Base-by-base conservation (phyloP, 2,329 filamentous ascomycete genomes). In the Cordyceps tenuipes region DNA sequence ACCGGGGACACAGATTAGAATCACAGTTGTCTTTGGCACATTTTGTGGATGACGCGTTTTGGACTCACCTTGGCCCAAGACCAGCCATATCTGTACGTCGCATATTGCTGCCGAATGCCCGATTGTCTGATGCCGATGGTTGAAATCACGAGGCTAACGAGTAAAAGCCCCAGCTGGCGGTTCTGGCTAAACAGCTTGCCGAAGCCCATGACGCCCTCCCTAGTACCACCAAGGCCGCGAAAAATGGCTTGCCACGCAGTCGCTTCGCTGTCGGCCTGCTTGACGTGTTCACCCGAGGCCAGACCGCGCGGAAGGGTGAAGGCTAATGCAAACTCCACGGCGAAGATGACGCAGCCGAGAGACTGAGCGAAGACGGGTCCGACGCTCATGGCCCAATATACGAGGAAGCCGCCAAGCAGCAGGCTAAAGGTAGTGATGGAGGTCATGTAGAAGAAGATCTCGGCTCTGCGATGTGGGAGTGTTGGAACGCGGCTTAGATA, bases 81-180 rank as follows among this genome's bases (percentile, higher is more conserved):
- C 59, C 59, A 61, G 8, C 47, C 53, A 21, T 57, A 61, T 52
- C 59, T 41, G 21, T 61, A 26, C 3, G 52, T 61, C 3, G 53
- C 59, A 23, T 61, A 61, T 31, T 61, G 59, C 46, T 46, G 39
- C 13, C 59, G 59, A 26, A 61, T 52, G 4, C 29, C 29, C 15
- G 47, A 44, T 23, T 61, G 44, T 9, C 48, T n/a, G 9, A 36
- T 6, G 10, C 59, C 59, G 23, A 61, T 56, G 9, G 59, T 61
- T 7, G 53, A 44, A 29, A 61, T 39, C 8, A 61, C 19, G 5
- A 61, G 19, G 12, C 59, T 61, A 8, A 57, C 19, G 19, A 61
- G 13, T 15, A 61, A 31, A 8, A 61, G 21, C 2, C 53, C 59
- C 4, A 61, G 26, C 23, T 47, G 39, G 5, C 36, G 13, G 31